Conservation (phyloP, 768 basidiomycete genomes). For the Suillus clintonianus region DNA sequence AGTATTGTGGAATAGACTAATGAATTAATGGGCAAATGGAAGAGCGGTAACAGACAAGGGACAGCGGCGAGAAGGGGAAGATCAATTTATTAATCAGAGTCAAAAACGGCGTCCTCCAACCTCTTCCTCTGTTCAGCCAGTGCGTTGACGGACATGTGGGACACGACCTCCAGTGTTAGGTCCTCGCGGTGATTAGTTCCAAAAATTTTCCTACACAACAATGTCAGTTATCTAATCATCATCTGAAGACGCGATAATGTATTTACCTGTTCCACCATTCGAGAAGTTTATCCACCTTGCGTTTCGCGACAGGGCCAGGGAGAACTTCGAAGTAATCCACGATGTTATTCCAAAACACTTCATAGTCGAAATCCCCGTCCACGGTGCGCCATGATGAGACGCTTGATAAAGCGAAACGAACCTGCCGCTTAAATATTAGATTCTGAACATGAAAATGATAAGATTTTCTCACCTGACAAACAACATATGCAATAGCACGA, state of each 20-base stretch:
- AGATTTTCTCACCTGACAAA: too few species aligned
- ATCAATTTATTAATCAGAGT: too few species aligned
- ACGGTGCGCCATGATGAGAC: slow-evolving; percentile 3
- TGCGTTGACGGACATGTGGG: not conserved
- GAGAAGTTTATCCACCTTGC: slow-evolving; percentile 1
- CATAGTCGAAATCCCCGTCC: slow-evolving; percentile 11
- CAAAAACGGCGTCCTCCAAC: not conserved
- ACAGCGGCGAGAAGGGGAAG: too few species aligned
- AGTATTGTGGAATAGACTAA: too few species aligned
- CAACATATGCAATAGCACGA: too few species aligned
- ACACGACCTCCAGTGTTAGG: not conserved
- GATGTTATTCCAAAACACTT: slow-evolving; percentile 15
- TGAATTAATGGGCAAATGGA: too few species aligned
- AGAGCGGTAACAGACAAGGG: too few species aligned
- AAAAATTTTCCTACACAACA: not conserved
- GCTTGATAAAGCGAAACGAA: slow-evolving; percentile 16
- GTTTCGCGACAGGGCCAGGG: not conserved
- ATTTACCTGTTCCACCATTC: slow-evolving; percentile 13
- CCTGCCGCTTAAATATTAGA: not conserved
- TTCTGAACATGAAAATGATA: not conserved
- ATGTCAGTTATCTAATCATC: not conserved
- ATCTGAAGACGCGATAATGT: not conserved
- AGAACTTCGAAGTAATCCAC: slow-evolving; percentile 15
- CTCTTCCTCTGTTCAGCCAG: not conserved
- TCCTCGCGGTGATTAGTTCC: not conserved